Evolutionary conservation across 805 yeast species (phyloP), one percentile per base, ranked within the genome.

Genomic region (Deakozyma indianensis): DNA sequence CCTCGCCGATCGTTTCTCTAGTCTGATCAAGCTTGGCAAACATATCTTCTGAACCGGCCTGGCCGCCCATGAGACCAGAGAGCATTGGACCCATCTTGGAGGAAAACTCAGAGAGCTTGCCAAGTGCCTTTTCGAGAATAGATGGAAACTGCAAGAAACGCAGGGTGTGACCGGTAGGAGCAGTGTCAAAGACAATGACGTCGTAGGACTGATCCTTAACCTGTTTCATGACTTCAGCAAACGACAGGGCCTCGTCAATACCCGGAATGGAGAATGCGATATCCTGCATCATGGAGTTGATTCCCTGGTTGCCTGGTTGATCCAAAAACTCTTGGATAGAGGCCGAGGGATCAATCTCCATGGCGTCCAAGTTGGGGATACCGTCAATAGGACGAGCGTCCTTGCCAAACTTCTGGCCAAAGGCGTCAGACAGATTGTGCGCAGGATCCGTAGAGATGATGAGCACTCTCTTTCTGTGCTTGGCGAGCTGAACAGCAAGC

Each of bases 391-490:
- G 73, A 61, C 95, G 77, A 2, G 99, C 97, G 54, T 92, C 98
- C 61, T 92, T 92, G 56, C 94, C 94, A 60, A 92, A 92, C 62
- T 92, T 92, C 63, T 92, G 98, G 61, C 96, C 95, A 66, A 92
- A 92, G 2, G 98, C 98, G 64, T 92, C 99, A 38, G 95, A 83
- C 55, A 92, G 71, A 61, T 92, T 92, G 65, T 92, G 99, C 3
- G 99, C 99, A 11, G 99, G 99, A 65, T 92, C 99, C 1, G 97
- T 88, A 25, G 96, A 88, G 56, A 92, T 92, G 55, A 92, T 70
- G 50, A 92, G 70, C 54, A 86, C 94, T 55, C 83, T 80, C 53
- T 86, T 88, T 59, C 94, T 81, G 47, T 74, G 70, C 50, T 83
- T 65, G 16, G 98, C 96, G 62, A 92, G 74, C 66, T 92, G 97